Percentiles rank a stretch among this genome's conserved stretches.
Evolutionary conservation across 2,329 filamentous ascomycete genomes (phyloP).

Genomic region (Volutella citrinella): DNA sequence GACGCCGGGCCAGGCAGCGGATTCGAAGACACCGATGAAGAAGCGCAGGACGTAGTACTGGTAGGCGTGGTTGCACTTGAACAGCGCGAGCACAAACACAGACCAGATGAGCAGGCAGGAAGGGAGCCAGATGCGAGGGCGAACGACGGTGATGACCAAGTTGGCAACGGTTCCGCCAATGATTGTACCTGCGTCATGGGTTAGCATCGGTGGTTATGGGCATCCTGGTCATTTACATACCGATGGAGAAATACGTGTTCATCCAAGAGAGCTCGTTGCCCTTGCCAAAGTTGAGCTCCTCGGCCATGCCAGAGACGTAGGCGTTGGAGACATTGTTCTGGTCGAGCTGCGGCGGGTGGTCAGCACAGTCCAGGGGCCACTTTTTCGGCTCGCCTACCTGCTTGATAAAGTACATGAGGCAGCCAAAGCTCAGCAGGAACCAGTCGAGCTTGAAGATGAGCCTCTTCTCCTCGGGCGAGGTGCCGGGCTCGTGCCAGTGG

Average conservation of each 20-base stretch:
- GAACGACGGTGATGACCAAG: constrained; percentile 41
- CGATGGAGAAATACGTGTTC: constrained; percentile 46
- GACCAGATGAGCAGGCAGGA: constrained; percentile 36
- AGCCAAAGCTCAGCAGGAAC: constrained; percentile 37
- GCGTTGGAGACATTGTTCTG: constrained; percentile 46
- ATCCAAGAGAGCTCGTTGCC: constrained; percentile 43
- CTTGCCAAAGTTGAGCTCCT: constrained; percentile 41
- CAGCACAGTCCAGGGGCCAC: constrained; percentile 2
- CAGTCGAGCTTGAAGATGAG: constrained; percentile 49
- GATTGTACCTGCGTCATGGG: constrained; percentile 27
- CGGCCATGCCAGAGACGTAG: constrained; percentile 45
- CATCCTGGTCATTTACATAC: constrained; percentile 10
- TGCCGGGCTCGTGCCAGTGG: constrained; percentile 41
- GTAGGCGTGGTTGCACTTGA: constrained; percentile 31
- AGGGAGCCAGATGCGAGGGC: constrained; percentile 40
- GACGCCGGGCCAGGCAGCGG: constrained; percentile 53
- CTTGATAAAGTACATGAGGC: constrained; percentile 47
- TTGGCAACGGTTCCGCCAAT: constrained; percentile 43
- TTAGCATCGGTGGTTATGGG: background rate
- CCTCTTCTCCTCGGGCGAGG: constrained; percentile 38
- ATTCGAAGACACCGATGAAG: constrained; percentile 53
- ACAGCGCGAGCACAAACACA: constrained; percentile 38
- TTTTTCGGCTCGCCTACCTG: no score
- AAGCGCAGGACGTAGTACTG: constrained; percentile 49
- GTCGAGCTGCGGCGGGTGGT: constrained; percentile 33